Base-by-base conservation (phyloP, 805 yeast species). In the Candida nonsorbophila region DNA sequence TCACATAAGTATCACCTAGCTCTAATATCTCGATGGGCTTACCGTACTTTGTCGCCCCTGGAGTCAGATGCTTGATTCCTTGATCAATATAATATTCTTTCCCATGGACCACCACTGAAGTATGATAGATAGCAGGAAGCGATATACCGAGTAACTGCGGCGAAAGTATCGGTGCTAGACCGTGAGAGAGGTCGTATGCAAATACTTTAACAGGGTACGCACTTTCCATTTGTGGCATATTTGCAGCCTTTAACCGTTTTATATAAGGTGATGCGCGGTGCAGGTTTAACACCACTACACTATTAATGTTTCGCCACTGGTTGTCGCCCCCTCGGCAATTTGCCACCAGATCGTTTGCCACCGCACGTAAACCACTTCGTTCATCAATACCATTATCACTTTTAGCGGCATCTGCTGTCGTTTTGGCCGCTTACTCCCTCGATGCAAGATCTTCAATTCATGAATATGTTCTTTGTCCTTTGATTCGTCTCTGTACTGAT, bases 371-470 rank as follows among this genome's bases (percentile, higher is more conserved):
- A n/a, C 7, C 5, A 8, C 24, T 13, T 22, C 24, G 11, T 6
- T 4, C 28, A n/a, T n/a, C n/a, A n/a, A n/a, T n/a, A n/a, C n/a
- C n/a, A n/a, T n/a, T n/a, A n/a, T n/a, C n/a, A n/a, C n/a, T n/a
- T n/a, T n/a, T 47, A 8, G 41, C 46, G 3, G 60, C 53, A 13
- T 57, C 51, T 10, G 38, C 52, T 6, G 51, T 51, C 15, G 65
- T 53, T 2, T n/a, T n/a, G n/a, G 81, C 78, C 11, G 67, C 69
- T 38, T 84, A 82, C 45, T 55, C 66, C 12, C 60, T 75, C 30
- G 95, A 88, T 56, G 79, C 96, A 7, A 67, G 94, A 36, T 79
- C 96, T 1, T 80, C 84, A 2, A 60, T 84, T 20, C 88, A 87
- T 46, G 92, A 90, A 53, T 84, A 82, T 47, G 65, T 84, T 1